Conservation (phyloP, 345 rosid genomes). For the Acer yangbiense region DNA sequence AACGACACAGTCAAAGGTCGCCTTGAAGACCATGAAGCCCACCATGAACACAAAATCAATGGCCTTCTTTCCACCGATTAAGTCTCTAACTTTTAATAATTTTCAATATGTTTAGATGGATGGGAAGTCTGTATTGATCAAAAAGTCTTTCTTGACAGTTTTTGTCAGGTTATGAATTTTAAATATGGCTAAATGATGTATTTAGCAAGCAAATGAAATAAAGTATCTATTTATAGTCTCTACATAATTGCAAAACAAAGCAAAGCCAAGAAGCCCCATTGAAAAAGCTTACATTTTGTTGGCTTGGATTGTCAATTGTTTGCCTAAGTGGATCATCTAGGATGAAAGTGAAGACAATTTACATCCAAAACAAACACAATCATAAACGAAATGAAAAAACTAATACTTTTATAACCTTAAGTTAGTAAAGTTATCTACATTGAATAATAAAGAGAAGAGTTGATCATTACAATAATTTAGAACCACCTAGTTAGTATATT, state of each 20-base stretch:
- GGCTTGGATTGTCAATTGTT: not conserved
- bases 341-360: too few relatives aligned
- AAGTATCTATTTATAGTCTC: not conserved
- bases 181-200: not conserved
- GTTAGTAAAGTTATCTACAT: not conserved
- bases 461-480: conserved; percentile 13
- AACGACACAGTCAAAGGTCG: conserved; percentile 53
- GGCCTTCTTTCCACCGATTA: conserved; percentile 48
- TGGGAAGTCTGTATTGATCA: not conserved
- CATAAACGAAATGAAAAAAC: not conserved
- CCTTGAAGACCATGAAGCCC: conserved; percentile 86
- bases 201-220: conserved; percentile 5
- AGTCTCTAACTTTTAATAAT: not conserved
- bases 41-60: conserved; percentile 57
- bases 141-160: not conserved
- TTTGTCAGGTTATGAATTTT: not conserved
- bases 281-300: not conserved
- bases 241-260: not conserved
- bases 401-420: not conserved
- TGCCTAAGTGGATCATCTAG: not conserved
- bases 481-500: not conserved
- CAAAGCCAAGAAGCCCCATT: too few relatives aligned
- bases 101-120: not conserved
- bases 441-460: not conserved
- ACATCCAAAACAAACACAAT: not conserved